These are phyloP conservation scores for Floccularia luteovirens DNA, from an alignment of 768 basidiomycete genomes.

Conservation along the genomic window DNA sequence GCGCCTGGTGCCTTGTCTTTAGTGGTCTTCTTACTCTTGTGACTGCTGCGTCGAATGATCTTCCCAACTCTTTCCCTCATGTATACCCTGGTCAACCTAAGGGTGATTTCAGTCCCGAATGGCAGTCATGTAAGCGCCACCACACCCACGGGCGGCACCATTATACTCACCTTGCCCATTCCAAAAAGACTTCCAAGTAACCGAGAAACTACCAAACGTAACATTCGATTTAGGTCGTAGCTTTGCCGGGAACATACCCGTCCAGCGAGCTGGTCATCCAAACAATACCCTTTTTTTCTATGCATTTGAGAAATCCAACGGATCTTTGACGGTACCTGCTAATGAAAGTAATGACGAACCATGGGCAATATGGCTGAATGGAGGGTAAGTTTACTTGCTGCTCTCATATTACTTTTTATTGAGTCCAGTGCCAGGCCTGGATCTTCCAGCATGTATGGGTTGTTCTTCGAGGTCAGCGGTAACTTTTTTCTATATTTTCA, in stretches of 20 bases:
- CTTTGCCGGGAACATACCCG: slow-evolving; percentile 60
- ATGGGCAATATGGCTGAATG: slow-evolving; percentile 73
- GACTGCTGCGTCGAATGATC: too few relatives aligned
- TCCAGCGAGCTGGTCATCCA: slow-evolving; percentile 49
- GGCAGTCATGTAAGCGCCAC: slow-evolving; percentile 49
- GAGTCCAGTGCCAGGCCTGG: slow-evolving; percentile 39
- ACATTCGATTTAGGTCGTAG: slow-evolving; percentile 43
- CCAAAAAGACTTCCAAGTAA: slow-evolving; percentile 51
- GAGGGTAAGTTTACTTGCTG: slow-evolving; percentile 37
- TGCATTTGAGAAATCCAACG: slow-evolving; percentile 48
- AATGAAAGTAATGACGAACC: slow-evolving; percentile 33
- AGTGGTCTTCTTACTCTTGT: too few relatives aligned
- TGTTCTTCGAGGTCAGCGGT: slow-evolving; percentile 54
- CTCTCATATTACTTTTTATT: not conserved
- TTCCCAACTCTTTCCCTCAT: slow-evolving; percentile 39
- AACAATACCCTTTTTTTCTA: slow-evolving; percentile 64
- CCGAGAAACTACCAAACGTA: slow-evolving; percentile 48
- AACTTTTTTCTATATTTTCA: not conserved
- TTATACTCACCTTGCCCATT: not conserved
- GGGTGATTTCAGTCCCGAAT: slow-evolving; percentile 43
- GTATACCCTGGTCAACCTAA: slow-evolving; percentile 36
- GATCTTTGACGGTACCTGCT: slow-evolving; percentile 41
- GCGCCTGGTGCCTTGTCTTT: too few relatives aligned
- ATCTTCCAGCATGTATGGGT: slow-evolving; percentile 59
- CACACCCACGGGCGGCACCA: not conserved